These are phyloP conservation scores for Coix lacrymajobi DNA, from an alignment of 176 grass and related monocot genomes.

Conservation along the genomic window DNA sequence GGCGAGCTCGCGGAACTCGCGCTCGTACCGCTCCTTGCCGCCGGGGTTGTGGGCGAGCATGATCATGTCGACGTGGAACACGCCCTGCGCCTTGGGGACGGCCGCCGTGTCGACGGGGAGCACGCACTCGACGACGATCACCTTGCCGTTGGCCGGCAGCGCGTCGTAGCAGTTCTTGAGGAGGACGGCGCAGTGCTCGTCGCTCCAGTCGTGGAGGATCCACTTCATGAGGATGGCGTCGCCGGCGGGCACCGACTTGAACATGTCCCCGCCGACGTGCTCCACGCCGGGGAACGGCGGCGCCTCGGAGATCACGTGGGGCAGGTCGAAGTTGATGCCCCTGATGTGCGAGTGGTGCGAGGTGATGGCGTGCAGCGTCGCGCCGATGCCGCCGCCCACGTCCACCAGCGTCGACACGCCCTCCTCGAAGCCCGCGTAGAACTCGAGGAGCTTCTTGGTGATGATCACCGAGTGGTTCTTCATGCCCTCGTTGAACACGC, in stretches of 20 bases:
- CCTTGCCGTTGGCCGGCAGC: conserved; percentile 69
- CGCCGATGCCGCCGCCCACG: conserved; percentile 90
- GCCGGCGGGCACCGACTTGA: conserved; percentile 47
- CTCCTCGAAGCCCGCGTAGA: conserved; percentile 72
- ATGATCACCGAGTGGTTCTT: conserved; percentile 85
- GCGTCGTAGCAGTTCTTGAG: conserved; percentile 94
- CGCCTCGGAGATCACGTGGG: conserved; percentile 93
- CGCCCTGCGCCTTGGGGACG: conserved; percentile 54
- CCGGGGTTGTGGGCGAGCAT: conserved; percentile 98
- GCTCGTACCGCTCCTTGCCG: conserved; percentile 73
- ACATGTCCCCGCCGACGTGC: conserved; percentile 92
- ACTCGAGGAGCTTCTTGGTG: conserved; percentile 81
- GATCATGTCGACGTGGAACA: conserved; percentile 80
- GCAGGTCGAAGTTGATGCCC: conserved; percentile 87
- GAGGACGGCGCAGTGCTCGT: conserved; percentile 58
- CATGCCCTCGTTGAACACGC: conserved; percentile 98
- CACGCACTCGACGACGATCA: conserved; percentile 70
- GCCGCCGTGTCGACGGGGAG: conserved; percentile 58
- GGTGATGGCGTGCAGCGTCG: conserved; percentile 64
- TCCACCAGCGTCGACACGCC: conserved; percentile 58
- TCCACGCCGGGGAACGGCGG: conserved; percentile 68
- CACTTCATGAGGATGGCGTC: conserved; percentile 99
- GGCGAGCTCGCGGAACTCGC: conserved; percentile 70
- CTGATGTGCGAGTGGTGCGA: conserved; percentile 39
- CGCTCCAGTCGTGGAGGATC: conserved; percentile 98